Conservation (phyloP, 1,284 basidiomycete genomes). For the Rhodotorula sp. region DNA sequence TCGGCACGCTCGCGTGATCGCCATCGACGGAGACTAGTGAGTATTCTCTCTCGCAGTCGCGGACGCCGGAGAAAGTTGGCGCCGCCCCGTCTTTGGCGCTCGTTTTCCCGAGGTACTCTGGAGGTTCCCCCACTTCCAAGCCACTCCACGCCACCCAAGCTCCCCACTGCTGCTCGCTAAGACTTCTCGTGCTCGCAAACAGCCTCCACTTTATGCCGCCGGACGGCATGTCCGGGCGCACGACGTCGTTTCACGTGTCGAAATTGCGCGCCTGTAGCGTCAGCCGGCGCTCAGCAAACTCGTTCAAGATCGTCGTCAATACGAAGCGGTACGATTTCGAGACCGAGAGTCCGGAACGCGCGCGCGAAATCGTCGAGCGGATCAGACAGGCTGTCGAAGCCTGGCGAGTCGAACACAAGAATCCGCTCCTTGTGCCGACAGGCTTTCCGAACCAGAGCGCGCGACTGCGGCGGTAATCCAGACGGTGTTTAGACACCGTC, state of each 20-base stretch:
- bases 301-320: slow-evolving; percentile 82
- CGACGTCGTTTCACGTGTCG: slow-evolving; percentile 88
- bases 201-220: slow-evolving; percentile 78
- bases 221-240: slow-evolving; percentile 54
- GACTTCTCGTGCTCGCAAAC: neutral
- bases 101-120: too few species aligned
- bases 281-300: slow-evolving; percentile 72
- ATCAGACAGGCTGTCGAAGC: slow-evolving; percentile 28
- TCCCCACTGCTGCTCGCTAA: neutral
- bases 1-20: slow-evolving; percentile 83
- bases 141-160: neutral
- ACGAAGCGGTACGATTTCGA: slow-evolving; percentile 88
- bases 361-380: slow-evolving; percentile 50
- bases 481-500: too few species aligned
- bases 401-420: slow-evolving; percentile 19
- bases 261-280: slow-evolving; percentile 80
- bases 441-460: neutral
- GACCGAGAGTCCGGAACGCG: slow-evolving; percentile 72
- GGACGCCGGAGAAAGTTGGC: too few species aligned
- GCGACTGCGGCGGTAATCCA: neutral
- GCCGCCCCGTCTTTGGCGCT: too few species aligned
- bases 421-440: neutral
- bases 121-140: neutral
- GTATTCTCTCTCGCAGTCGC: slow-evolving; percentile 42
- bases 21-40: slow-evolving; percentile 93